Conservation (phyloP, 2,329 filamentous ascomycete genomes). For the Stemphylium beticola region DNA sequence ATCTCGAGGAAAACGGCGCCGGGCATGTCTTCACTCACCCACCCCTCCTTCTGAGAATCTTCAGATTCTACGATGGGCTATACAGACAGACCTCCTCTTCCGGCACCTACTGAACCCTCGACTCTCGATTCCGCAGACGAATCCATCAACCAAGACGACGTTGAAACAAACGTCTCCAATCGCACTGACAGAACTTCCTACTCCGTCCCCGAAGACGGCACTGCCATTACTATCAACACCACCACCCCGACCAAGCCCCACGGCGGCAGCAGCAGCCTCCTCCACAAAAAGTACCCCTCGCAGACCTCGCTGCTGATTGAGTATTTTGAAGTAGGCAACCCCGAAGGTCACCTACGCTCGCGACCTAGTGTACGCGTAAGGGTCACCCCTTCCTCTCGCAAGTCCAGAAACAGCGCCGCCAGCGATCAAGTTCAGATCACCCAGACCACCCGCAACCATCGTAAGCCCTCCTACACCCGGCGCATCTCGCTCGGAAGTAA, state of each 20-base stretch:
- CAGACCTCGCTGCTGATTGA: conserved; percentile 93
- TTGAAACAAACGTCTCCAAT: conserved; percentile 72
- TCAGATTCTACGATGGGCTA: conserved; percentile 52
- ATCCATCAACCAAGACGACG: conserved; percentile 55
- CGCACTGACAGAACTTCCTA: conserved; percentile 74
- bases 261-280: conserved; percentile 52
- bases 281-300: conserved; percentile 65
- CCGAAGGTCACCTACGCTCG: conserved; percentile 65
- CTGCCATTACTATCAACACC: conserved; percentile 89
- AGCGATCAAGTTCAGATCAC: conserved; percentile 87
- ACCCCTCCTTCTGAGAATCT: conserved; percentile 38
- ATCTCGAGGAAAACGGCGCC: conserved; percentile 25
- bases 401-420: conserved; percentile 55
- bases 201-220: conserved; percentile 84
- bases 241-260: conserved; percentile 67
- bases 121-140: conserved; percentile 65
- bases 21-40: conserved; percentile 39
- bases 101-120: conserved; percentile 78
- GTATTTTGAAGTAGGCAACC: conserved; percentile 86
- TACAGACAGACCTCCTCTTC: conserved; percentile 66
- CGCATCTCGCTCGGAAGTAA: conserved; percentile 67
- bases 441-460: conserved; percentile 70
- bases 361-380: conserved; percentile 82
- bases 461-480: conserved; percentile 72
- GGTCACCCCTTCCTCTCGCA: conserved; percentile 73